Base-by-base conservation (phyloP, 305 asterid genomes). In the Andrographis paniculata region DNA sequence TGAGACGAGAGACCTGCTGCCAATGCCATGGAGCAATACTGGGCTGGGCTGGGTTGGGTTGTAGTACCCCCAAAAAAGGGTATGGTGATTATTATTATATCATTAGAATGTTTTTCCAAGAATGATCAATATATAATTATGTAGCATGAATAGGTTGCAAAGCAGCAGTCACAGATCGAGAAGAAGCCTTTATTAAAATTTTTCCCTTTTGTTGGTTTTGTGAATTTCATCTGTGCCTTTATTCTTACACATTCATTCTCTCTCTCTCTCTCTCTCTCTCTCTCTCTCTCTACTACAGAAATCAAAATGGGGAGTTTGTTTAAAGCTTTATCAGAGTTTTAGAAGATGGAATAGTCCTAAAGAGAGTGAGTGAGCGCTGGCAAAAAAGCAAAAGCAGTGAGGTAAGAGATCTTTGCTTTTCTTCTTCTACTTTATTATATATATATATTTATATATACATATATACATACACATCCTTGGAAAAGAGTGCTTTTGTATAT, bases 341-440 rank as follows among this genome's bases (percentile, higher is more conserved):
- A 67, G 82, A 75, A 73, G 67, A 67, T 75, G 74, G 76, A 65
- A 66, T 73, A 65, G 82, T 81, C 82, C 63, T 73, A 73, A 76
- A 73, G 82, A 68, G 71, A 64, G 79, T 59, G 72, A n/a, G n/a
- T n/a, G n/a, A n/a, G n/a, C n/a, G n/a, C 70, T 65, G 75, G 64
- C n/a, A n/a, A n/a, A 70, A 65, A 77, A 72, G 87, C 52, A 52
- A 74, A 77, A 81, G 88, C 63, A 64, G 33, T 53, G 58, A 71
- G 66, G 33, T 27, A 27, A 27, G 33, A 56, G 66, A 68, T 55
- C 62, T 43, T 62, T 69, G 72, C 79, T 74, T 75, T 77, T 63
- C 63, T 67, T 77, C 74, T 70, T 61, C 81, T 74, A 70, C 93
- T 66, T 68, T 5, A 6, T 27, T 27, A 0, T 5, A 27, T 5